Conservation (phyloP, 2,329 filamentous ascomycete species). For the Trichoderma harzianum region DNA sequence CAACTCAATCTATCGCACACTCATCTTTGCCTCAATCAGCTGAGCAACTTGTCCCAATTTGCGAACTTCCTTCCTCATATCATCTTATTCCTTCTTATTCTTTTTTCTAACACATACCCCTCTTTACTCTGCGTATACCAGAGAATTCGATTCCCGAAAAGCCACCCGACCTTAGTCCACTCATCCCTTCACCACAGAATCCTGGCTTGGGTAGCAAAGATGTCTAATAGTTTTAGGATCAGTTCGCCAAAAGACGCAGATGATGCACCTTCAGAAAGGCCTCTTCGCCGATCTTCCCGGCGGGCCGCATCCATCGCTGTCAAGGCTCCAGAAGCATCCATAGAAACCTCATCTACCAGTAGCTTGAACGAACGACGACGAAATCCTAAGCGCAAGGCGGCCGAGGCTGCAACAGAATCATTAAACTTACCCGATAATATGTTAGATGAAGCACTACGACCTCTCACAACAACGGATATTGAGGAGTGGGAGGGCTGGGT, state of each 20-base stretch:
- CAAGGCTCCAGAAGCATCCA: not conserved
- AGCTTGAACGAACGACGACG: slow-evolving; percentile 29
- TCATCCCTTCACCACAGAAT: no score
- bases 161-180: no score
- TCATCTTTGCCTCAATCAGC: not conserved
- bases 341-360: slow-evolving; percentile 7
- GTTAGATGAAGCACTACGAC: slow-evolving; percentile 45
- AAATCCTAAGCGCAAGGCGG: slow-evolving; percentile 46
- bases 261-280: not conserved
- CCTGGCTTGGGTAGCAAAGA: not conserved
- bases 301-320: not conserved
- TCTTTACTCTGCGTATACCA: not conserved
- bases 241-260: not conserved
- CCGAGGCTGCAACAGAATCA: slow-evolving; percentile 30
- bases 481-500: slow-evolving; percentile 69
- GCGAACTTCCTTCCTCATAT: not conserved
- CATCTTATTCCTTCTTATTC: not conserved
- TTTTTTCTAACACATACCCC: not conserved
- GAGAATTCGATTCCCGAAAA: not conserved
- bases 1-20: not conserved
- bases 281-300: slow-evolving; percentile 16
- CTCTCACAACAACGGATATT: slow-evolving; percentile 50
- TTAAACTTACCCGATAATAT: slow-evolving; percentile 38
- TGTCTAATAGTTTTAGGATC: not conserved
- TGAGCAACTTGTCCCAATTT: not conserved